Percentiles rank a stretch among this genome's conserved stretches.
These are phyloP conservation scores for Solanum okadae DNA, from an alignment of 257 asterid genomes.

Conservation along the genomic window DNA sequence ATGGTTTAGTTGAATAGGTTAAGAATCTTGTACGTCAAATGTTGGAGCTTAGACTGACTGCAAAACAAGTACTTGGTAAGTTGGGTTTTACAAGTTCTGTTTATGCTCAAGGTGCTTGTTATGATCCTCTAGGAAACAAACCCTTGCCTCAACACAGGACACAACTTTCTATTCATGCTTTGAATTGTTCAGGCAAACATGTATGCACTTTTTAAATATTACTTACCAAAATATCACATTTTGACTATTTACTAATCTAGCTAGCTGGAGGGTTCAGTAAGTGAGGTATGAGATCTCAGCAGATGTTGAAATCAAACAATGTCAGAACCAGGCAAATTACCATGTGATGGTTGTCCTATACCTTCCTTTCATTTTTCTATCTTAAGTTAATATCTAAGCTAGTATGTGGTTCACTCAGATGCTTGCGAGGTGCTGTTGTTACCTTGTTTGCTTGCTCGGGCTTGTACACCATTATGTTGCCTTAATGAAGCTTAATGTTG, in stretches of 20 bases:
- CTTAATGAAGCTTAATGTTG: not conserved
- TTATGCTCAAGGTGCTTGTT: not conserved
- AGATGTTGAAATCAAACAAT: not conserved
- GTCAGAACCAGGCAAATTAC: not conserved
- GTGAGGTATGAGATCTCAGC: not conserved
- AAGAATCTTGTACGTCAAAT: constrained; percentile 63
- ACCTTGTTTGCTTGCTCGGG: not conserved
- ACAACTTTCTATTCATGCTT: not conserved
- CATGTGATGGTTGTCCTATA: not conserved
- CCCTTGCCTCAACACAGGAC: not conserved
- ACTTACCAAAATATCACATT: not conserved
- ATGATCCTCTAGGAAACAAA: constrained; percentile 3
- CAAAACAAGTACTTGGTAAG: constrained; percentile 83
- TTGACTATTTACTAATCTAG: not conserved
- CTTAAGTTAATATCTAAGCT: not conserved
- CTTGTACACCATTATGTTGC: not conserved
- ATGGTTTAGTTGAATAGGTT: not conserved
- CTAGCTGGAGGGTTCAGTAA: not conserved
- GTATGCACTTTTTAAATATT: not conserved
- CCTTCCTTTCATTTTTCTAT: not conserved
- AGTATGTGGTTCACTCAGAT: not conserved
- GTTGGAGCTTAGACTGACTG: constrained; percentile 89
- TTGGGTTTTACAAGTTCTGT: constrained; percentile 8
- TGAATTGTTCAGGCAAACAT: not conserved
- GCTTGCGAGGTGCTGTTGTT: not conserved